Percentiles rank a stretch among this genome's conserved stretches.
These are phyloP conservation scores for Gaeumannomyces sp. DNA, from an alignment of 2,329 filamentous ascomycete genomes.

Conservation along the genomic window DNA sequence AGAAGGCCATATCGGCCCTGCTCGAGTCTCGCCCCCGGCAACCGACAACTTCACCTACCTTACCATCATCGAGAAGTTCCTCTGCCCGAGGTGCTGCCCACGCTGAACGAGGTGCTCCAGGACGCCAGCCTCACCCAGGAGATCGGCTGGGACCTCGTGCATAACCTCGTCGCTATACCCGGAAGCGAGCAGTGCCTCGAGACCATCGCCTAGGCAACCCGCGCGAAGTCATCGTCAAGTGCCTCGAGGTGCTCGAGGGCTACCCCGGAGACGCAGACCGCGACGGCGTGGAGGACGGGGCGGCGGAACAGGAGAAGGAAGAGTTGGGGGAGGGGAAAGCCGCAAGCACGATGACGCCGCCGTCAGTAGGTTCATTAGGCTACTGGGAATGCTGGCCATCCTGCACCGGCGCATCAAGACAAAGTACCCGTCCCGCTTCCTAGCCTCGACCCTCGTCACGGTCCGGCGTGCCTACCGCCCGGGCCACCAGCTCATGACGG, in stretches of 20 bases:
- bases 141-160: slow-evolving; percentile 80
- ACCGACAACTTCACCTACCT: slow-evolving; percentile 70
- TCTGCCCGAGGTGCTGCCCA: slow-evolving; percentile 60
- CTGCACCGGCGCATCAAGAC: slow-evolving; percentile 70
- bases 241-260: slow-evolving; percentile 64
- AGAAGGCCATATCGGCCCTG: slow-evolving; percentile 39
- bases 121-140: slow-evolving; percentile 66
- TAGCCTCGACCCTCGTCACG: slow-evolving; percentile 69
- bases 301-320: background rate
- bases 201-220: slow-evolving; percentile 73
- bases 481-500: slow-evolving; percentile 60
- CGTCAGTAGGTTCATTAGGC: slow-evolving; percentile 48
- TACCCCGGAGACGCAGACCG: slow-evolving; percentile 42
- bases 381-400: slow-evolving; percentile 66
- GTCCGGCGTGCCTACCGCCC: slow-evolving; percentile 61
- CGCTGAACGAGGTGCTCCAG: slow-evolving; percentile 51
- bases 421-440: slow-evolving; percentile 70
- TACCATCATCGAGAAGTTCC: slow-evolving; percentile 68
- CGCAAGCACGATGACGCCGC: slow-evolving; percentile 22
- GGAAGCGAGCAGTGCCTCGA: slow-evolving; percentile 65
- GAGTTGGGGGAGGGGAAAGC: slow-evolving; percentile 17
- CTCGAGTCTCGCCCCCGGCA: slow-evolving; percentile 41
- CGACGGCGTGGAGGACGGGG: slow-evolving; percentile 26
- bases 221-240: slow-evolving; percentile 73
- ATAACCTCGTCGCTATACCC: slow-evolving; percentile 62